Conservation (phyloP, 176 grass and related monocot species). For the Triticum dicoccoides region DNA sequence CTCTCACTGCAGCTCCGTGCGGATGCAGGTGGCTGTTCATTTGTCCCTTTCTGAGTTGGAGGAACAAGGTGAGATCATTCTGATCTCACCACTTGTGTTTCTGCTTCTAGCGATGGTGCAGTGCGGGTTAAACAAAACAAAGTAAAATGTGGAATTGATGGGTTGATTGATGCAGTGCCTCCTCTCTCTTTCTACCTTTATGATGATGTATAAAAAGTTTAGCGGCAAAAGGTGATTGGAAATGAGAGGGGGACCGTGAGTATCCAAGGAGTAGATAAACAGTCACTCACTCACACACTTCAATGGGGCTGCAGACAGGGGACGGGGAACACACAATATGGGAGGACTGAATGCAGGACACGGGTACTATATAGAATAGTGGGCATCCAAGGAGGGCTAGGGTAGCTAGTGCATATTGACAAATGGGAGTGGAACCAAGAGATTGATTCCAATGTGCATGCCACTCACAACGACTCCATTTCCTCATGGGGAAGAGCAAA, state of each 20-base stretch:
- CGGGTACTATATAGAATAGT: not conserved
- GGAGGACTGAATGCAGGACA: constrained; percentile 3
- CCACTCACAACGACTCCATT: not conserved
- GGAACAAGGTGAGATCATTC: not conserved
- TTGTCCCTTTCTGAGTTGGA: not conserved
- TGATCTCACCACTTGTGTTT: not conserved
- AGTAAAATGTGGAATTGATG: constrained; percentile 10
- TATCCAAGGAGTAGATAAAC: constrained; percentile 36
- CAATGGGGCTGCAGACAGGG: not conserved
- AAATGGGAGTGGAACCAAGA: not conserved
- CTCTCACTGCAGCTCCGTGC: not conserved
- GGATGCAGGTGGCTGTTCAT: not conserved
- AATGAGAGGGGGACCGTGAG: not conserved
- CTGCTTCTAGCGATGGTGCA: not conserved
- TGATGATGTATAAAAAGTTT: constrained; percentile 1
- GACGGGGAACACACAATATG: not conserved
- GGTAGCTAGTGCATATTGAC: not conserved
- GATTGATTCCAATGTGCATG: not conserved
- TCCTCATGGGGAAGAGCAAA: not conserved
- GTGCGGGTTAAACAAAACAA: not conserved
- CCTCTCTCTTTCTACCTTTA: constrained; percentile 17
- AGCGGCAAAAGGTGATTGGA: constrained; percentile 24
- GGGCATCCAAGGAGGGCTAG: not conserved
- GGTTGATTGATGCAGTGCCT: not conserved
- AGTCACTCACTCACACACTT: not conserved